Percentiles rank a stretch among this genome's conserved stretches.
phyloP scores from a whole-genome alignment of 768 basidiomycete genomes.

The Rhizopogon vulgaris region DNA sequence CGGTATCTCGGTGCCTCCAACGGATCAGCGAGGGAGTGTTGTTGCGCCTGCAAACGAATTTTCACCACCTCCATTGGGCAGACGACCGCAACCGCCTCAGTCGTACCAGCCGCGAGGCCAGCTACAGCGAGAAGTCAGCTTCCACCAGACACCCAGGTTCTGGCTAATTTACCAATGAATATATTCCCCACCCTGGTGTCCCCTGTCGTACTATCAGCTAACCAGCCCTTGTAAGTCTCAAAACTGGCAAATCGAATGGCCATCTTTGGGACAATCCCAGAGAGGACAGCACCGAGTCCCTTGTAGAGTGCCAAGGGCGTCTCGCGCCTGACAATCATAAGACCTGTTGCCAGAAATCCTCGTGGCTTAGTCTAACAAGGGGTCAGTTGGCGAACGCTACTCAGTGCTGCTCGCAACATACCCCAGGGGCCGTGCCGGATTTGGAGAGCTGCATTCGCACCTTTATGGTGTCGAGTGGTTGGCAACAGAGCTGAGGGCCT shows the following conservation, averaged over 20 bases:
- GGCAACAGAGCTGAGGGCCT: slow-evolving; percentile 59
- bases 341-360: slow-evolving; percentile 88
- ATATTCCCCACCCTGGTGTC: slow-evolving; percentile 74
- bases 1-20: slow-evolving; percentile 90
- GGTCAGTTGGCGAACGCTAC: background rate
- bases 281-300: slow-evolving; percentile 92
- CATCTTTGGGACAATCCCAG: slow-evolving; percentile 99
- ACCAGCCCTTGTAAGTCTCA: slow-evolving; percentile 84
- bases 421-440: slow-evolving; percentile 74
- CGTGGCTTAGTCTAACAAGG: slow-evolving; percentile 73
- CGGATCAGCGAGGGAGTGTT: slow-evolving; percentile 95
- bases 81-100: slow-evolving; percentile 91
- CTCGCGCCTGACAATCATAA: slow-evolving; percentile 82
- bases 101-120: slow-evolving; percentile 91
- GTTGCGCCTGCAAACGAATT: slow-evolving; percentile 95
- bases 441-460: slow-evolving; percentile 98
- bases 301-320: slow-evolving; percentile 96
- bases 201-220: slow-evolving; percentile 63
- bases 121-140: slow-evolving; percentile 39
- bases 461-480: slow-evolving; percentile 98
- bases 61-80: slow-evolving; percentile 99
- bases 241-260: slow-evolving; percentile 98
- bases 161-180: slow-evolving; percentile 65
- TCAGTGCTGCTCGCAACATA: slow-evolving; percentile 37
- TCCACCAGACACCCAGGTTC: background rate